These are phyloP conservation scores for Epichloe sp. DNA, from an alignment of 2,329 filamentous ascomycete species.

Conservation along the genomic window DNA sequence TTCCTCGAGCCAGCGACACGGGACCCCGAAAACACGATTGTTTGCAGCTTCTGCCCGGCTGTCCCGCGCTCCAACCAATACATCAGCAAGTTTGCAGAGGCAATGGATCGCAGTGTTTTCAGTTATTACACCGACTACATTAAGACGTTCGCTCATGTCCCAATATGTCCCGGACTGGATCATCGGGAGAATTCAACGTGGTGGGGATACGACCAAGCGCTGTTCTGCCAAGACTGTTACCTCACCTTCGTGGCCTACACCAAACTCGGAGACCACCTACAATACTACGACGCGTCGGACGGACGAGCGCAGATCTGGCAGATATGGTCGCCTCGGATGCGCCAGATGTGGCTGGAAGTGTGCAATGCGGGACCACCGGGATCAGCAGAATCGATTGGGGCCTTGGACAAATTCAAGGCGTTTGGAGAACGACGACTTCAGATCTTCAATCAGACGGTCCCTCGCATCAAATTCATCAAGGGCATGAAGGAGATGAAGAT, in stretches of 20 bases:
- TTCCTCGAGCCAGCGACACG: slow-evolving; percentile 17
- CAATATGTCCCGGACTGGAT: slow-evolving; percentile 17
- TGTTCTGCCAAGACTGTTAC: slow-evolving; percentile 23
- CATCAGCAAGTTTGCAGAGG: slow-evolving; percentile 15
- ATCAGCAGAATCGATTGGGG: slow-evolving; percentile 13
- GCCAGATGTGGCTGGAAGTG: slow-evolving; percentile 18
- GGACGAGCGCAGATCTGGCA: slow-evolving; percentile 19
- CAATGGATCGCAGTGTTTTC: slow-evolving; percentile 20
- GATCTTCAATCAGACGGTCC: slow-evolving; percentile 17
- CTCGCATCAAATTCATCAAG: slow-evolving; percentile 16
- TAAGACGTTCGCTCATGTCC: slow-evolving; percentile 15
- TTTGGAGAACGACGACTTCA: slow-evolving; percentile 16
- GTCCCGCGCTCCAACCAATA: slow-evolving; percentile 14
- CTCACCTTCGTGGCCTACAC: slow-evolving; percentile 17
- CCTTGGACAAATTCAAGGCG: slow-evolving; percentile 14
- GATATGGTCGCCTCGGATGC: slow-evolving; percentile 26
- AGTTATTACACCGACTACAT: slow-evolving; percentile 16
- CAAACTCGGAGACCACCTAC: slow-evolving; percentile 12
- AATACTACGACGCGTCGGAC: slow-evolving; percentile 14
- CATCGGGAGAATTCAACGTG: slow-evolving; percentile 15
- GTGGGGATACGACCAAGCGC: slow-evolving; percentile 22
- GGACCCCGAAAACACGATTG: slow-evolving; percentile 8
- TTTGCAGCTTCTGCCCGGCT: slow-evolving; percentile 19
- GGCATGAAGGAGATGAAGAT: slow-evolving; percentile 17
- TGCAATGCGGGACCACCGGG: slow-evolving; percentile 16